Base-by-base conservation (phyloP, 306 rosid species). In the Pyrus betulifolia region DNA sequence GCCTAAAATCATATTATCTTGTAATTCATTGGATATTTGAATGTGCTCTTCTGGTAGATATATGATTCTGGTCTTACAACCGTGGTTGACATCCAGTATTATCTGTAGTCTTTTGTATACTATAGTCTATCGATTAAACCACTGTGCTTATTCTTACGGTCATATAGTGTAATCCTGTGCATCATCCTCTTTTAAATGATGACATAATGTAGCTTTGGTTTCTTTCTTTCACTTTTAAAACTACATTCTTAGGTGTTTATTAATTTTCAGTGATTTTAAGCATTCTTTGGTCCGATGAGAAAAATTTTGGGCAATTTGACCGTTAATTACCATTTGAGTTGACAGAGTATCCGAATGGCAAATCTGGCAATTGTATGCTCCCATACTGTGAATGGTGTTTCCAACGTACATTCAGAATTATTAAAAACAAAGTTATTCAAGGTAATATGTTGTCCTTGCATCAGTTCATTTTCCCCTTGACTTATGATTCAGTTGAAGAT, bases 351-450 rank as follows among this genome's bases (percentile, higher is more conserved):
- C 71, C 74, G 88, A 75, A 76, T 87, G 86, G 93, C 96, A 64
- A 88, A 88, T 79, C 85, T 90, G 73, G 75, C 93, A 66, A 79
- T 88, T 84, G 84, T 85, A 80, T 79, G 96, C 79, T 85, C 87
- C 75, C 93, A 86, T 72, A 79, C 83, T 66, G 89, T 88, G 78
- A 90, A 90, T 77, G 96, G 91, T 73, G 96, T 90, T 82, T 90
- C 93, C 71, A 82, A 72, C 77, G 79, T 84, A 82, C 93, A 90
- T 82, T 82, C 84, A 61, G 91, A 90, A 63, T 76, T 85, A 31
- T 38, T 90, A 64, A 89, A 84, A 79, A 58, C 78, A 71, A 86
- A 72, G 69, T 77, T 90, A 63, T 86, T 90, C 73, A 90, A 90
- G 96, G 96, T 90, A 84, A 60, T 76, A 17, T 46, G 38, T 77